A percentile compares a stretch with the other conserved stretches of the same genome.
phyloP scores from a whole-genome alignment of 1,139 yeast genomes.

The Geotrichum aggregatum region DNA sequence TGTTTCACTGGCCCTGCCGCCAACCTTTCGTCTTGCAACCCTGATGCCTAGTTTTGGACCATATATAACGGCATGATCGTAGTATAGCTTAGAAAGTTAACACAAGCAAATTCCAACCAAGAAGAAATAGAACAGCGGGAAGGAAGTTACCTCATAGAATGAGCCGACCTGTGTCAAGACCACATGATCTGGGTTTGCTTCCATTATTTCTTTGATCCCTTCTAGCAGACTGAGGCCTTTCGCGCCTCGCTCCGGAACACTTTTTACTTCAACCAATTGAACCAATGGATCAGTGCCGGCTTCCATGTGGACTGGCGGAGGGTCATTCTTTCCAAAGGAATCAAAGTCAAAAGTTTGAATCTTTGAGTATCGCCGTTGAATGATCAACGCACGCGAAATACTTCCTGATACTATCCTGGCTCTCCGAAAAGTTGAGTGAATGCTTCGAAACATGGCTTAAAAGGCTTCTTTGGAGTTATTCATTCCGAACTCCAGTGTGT shows the following conservation, averaged over 20 bases:
- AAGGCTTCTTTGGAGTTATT: no score
- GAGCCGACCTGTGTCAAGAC: slow-evolving; percentile 86
- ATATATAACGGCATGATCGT: slow-evolving; percentile 74
- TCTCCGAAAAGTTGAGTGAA: no score
- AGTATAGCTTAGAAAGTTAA: slow-evolving; percentile 47
- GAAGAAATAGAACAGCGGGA: neutral
- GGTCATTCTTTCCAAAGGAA: slow-evolving; percentile 4
- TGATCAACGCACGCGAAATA: no score
- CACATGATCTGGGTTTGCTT: slow-evolving; percentile 59
- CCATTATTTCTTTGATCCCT: slow-evolving; percentile 42
- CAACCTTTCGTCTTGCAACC: slow-evolving; percentile 45
- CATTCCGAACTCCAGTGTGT: no score
- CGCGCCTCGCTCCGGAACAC: slow-evolving; percentile 13
- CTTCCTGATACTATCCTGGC: no score
- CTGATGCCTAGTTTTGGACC: slow-evolving; percentile 69
- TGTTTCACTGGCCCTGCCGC: slow-evolving; percentile 41
- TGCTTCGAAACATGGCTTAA: no score
- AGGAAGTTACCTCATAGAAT: slow-evolving; percentile 57
- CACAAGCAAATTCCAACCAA: neutral
- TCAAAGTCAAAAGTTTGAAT: slow-evolving; percentile 4
- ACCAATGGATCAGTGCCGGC: neutral
- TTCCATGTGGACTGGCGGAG: neutral
- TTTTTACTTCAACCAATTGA: neutral
- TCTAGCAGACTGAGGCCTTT: slow-evolving; percentile 26
- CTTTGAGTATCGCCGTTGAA: neutral